These are phyloP conservation scores for Diaporthe citriasiana DNA, from an alignment of 2,329 filamentous ascomycete genomes.

Conservation along the genomic window DNA sequence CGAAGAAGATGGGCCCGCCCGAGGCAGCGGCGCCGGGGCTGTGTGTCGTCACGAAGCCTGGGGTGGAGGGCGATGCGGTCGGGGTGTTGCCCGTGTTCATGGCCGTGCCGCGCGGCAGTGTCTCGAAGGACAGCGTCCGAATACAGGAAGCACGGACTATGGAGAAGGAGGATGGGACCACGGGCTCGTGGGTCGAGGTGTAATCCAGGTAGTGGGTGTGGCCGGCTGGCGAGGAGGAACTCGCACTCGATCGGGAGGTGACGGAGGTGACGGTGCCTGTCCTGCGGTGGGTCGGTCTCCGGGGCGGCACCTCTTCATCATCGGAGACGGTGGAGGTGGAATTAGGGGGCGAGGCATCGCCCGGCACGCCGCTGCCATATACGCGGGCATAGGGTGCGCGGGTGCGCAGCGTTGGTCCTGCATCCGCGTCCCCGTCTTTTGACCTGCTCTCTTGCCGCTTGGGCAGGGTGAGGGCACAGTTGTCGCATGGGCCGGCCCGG, in stretches of 20 bases:
- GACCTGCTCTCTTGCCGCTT: slow-evolving; percentile 55
- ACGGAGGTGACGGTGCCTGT: slow-evolving; percentile 60
- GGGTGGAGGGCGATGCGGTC: slow-evolving; percentile 52
- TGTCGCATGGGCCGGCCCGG: slow-evolving; percentile 75
- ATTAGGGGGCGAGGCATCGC: slow-evolving; percentile 64
- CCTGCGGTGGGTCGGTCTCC: slow-evolving; percentile 53
- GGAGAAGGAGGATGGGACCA: slow-evolving; percentile 74
- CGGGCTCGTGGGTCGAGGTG: slow-evolving; percentile 76
- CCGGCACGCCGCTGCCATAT: slow-evolving; percentile 57
- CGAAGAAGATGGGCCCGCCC: slow-evolving; percentile 78
- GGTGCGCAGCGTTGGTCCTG: slow-evolving; percentile 70
- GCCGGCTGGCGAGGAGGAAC: slow-evolving; percentile 61
- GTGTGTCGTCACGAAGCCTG: slow-evolving; percentile 67
- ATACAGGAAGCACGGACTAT: slow-evolving; percentile 76
- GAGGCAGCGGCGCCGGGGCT: slow-evolving; percentile 68
- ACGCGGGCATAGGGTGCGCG: slow-evolving; percentile 72
- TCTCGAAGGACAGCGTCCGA: slow-evolving; percentile 76
- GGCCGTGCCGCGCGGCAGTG: slow-evolving; percentile 68
- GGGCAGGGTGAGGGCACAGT: slow-evolving; percentile 77
- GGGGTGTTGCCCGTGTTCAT: slow-evolving; percentile 54
- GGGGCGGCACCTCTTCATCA: slow-evolving; percentile 61
- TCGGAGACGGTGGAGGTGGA: slow-evolving; percentile 67
- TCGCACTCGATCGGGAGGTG: slow-evolving; percentile 67
- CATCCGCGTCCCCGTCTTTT: slow-evolving; percentile 52
- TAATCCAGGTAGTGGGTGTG: slow-evolving; percentile 78